Percentiles rank a stretch among this genome's conserved stretches.
Evolutionary conservation across 495 filamentous ascomycete genomes (phyloP).

Genomic region (Talaromyces stipitatus): DNA sequence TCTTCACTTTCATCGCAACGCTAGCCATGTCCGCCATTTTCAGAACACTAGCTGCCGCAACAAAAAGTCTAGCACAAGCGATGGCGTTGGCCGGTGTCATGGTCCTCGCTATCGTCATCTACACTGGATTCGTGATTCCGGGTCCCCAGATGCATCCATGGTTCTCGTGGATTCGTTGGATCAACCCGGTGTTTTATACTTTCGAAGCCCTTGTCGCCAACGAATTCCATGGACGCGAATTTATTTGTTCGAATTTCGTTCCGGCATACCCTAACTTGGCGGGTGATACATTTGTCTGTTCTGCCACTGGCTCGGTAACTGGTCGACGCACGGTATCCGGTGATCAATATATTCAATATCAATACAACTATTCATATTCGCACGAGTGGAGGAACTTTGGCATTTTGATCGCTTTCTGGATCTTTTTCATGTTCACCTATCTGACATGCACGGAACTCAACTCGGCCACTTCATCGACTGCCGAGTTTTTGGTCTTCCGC

Average conservation of each 20-base stretch:
- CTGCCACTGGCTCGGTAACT: slow-evolving; percentile 39
- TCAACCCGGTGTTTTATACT: slow-evolving; percentile 36
- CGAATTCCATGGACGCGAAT: slow-evolving; percentile 50
- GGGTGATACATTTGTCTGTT: slow-evolving; percentile 32
- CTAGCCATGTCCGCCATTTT: slow-evolving; percentile 48
- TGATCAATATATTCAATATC: slow-evolving; percentile 37
- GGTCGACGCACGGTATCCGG: slow-evolving; percentile 41
- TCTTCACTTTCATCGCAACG: slow-evolving; percentile 41
- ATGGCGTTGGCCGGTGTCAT: slow-evolving; percentile 34
- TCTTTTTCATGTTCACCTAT: slow-evolving; percentile 46
- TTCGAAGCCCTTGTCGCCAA: slow-evolving; percentile 39
- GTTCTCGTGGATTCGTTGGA: slow-evolving; percentile 38
- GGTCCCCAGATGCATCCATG: slow-evolving; percentile 38
- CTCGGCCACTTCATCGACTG: slow-evolving; percentile 28
- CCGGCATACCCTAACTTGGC: slow-evolving; percentile 37
- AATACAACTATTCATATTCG: slow-evolving; percentile 43
- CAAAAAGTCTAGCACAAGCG: slow-evolving; percentile 38
- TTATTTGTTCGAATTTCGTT: slow-evolving; percentile 36
- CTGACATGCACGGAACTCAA: slow-evolving; percentile 38
- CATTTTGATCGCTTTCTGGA: slow-evolving; percentile 52
- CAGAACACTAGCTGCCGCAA: slow-evolving; percentile 33
- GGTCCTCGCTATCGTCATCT: slow-evolving; percentile 34
- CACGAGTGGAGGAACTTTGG: slow-evolving; percentile 63
- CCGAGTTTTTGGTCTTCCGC: slow-evolving; percentile 28
- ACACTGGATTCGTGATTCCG: slow-evolving; percentile 38